Base-by-base conservation (phyloP, 441 rosid species). In the Flueggea neowawraea region DNA sequence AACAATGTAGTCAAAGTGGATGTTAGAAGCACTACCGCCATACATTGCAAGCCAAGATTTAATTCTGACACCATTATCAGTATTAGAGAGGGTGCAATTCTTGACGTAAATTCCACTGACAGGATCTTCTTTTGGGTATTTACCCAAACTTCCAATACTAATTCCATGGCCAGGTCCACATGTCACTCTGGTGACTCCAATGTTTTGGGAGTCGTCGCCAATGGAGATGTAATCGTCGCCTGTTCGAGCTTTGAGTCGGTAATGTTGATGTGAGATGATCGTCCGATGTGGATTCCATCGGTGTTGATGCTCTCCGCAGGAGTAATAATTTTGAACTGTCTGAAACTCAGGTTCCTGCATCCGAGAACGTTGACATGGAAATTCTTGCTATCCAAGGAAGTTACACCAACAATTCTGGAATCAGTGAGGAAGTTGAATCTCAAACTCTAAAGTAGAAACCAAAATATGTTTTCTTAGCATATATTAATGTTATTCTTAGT, bases 21-120 rank as follows among this genome's bases (percentile, higher is more conserved):
- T 14, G 36, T 78, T 60, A 2, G 78, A 58, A 6, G 72, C 85
- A 0, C 41, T 8, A 10, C 72, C 81, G 0, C 66, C 53, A 5
- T 63, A 63, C 14, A 80, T 74, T 11, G 69, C 77, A 0, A 89
- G 83, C 85, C 82, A 81, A 16, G 82, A 74, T 66, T 86, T 86
- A 31, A 76, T 63, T 31, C 75, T 31, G 32, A 77, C 50, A 3
- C 81, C 81, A 4, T 70, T 70, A 11, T 28, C 33, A 6, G 81
- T 70, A 41, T 62, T 56, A 0, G 58, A 33, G 5, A 77, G 39
- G 36, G 74, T 68, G 61, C 75, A 70, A 50, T 59, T 57, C 32
- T 16, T 32, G 2, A 74, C 69, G 4, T 6, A n/a, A 51, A 77
- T 43, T 1, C 71, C 73, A 0, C 16, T 4, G 6, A 74, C 69